Base-by-base conservation (phyloP, 352 stramenopile species). In the Phytophthora pinifolia region DNA sequence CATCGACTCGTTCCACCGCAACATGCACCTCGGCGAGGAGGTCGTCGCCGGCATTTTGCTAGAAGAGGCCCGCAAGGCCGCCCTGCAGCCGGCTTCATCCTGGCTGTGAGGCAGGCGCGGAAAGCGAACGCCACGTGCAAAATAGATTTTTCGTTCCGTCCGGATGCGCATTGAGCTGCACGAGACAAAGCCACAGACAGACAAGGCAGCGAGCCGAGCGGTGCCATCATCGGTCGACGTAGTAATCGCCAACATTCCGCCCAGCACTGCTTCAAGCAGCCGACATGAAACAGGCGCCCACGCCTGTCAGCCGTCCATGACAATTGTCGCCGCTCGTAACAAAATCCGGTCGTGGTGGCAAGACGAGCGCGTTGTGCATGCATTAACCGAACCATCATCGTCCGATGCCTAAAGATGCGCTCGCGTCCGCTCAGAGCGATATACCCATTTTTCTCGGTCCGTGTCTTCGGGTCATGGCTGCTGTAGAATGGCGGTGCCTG, bases 1-100 rank as follows among this genome's bases (percentile, higher is more conserved):
- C 8, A 66, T 70, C 55, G 65, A 70, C 37, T 74, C 60, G 13
- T 63, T 74, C 47, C 55, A 74, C 30, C 51, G 60, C 34, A 74
- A 70, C 31, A 65, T 70, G 44, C 62, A 70, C 46, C 29, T 70
- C 1, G 62, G 62, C 0, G 55, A 70, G 31, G 49, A 66, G 34
- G 52, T 70, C 27, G 49, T 70, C 12, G 62, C 49, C 4, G 55
- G 44, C 18, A 65, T 70, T 33, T 62, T 70, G 62, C 52, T 62
- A 37, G 62, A 70, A 10, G 62, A 70, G 42, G 55, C 59, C 17
- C 36, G 49, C 18, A 64, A 68, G 37, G 39, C 42, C 13, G 54
- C 59, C 34, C 51, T 36, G 8, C 53, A 60, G 30, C 42, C 46
- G 12, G n/a, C 13, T 20, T 27, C 33, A 8, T 54, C 34, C 0